Percentiles rank a stretch among this genome's conserved stretches.
phyloP scores from a whole-genome alignment of 306 rosid species.

The Acacia acuminata region DNA sequence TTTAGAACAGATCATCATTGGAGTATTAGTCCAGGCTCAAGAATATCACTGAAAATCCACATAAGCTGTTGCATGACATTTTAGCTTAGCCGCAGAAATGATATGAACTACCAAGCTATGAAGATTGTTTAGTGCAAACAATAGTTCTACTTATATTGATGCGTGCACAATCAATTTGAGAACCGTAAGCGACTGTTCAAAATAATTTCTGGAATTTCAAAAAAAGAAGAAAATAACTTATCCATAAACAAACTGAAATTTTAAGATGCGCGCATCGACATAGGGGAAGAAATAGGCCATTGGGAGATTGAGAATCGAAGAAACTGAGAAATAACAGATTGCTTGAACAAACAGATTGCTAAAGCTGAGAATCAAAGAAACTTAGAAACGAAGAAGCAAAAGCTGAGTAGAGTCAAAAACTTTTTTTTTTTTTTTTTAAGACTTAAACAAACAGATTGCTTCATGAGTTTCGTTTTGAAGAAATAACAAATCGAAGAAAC shows the following conservation, averaged over 20 bases:
- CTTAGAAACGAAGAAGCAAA: too few species aligned
- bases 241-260: neutral
- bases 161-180: neutral
- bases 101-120: neutral
- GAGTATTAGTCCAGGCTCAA: slow-evolving; percentile 33
- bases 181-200: neutral
- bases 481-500: too few species aligned
- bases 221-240: neutral
- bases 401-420: too few species aligned
- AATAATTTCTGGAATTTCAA: neutral
- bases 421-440: too few species aligned
- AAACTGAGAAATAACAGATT: too few species aligned
- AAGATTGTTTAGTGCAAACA: neutral
- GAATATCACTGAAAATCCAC: neutral
- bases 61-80: neutral
- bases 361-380: too few species aligned
- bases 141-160: too few species aligned
- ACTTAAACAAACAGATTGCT: too few species aligned
- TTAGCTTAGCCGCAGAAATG: neutral
- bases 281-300: too few species aligned
- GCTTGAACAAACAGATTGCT: too few species aligned
- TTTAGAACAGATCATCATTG: slow-evolving; percentile 42
- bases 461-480: too few species aligned
- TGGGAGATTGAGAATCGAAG: too few species aligned
- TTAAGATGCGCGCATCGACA: neutral